Percentiles rank a stretch among this genome's conserved stretches.
These are phyloP conservation scores for Fusarium subtropicale DNA, from an alignment of 2,329 filamentous ascomycete species.

Conservation along the genomic window DNA sequence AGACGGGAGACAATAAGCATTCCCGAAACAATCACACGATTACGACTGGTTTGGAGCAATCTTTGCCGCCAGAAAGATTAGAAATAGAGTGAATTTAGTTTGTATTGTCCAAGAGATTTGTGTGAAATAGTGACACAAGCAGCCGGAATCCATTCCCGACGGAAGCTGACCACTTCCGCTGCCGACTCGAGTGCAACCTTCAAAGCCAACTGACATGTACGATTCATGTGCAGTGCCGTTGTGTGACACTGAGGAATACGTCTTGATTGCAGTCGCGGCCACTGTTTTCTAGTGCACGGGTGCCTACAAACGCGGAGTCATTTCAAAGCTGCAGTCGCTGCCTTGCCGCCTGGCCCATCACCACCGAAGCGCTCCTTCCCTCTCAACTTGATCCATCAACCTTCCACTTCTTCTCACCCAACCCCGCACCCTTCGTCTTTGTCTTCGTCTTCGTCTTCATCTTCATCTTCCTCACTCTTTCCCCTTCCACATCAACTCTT, in stretches of 20 bases:
- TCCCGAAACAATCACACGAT: background rate
- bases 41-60: fast-evolving
- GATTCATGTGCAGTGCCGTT: background rate
- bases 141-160: background rate
- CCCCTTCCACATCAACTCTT: too few species aligned
- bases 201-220: fast-evolving
- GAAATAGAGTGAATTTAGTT: background rate
- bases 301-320: background rate
- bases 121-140: background rate
- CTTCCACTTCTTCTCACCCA: background rate
- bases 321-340: background rate
- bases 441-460: background rate
- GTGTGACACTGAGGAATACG: background rate
- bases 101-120: background rate
- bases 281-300: background rate
- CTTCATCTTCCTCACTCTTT: background rate
- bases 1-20: background rate
- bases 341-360: background rate
- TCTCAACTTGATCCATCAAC: background rate
- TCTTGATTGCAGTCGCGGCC: background rate
- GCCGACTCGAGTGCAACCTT: fast-evolving
- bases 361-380: background rate
- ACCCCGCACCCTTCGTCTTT: background rate
- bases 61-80: fast-evolving
- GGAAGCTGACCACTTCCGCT: background rate